Base-by-base conservation (phyloP, 1,284 basidiomycete species). In the Bjerkandera adusta region DNA sequence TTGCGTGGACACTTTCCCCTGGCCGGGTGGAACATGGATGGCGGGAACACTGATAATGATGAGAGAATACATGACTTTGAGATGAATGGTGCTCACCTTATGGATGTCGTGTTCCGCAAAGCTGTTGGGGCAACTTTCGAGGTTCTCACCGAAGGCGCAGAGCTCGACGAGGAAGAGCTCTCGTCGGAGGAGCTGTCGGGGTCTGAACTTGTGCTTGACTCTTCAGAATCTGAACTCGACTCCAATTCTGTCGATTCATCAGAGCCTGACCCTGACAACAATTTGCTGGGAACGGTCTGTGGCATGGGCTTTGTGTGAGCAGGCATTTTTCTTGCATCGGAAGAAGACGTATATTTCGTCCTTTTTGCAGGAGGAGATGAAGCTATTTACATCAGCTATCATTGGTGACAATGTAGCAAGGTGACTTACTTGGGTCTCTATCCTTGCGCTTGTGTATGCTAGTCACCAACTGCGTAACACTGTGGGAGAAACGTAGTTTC, bases 1-100 rank as follows among this genome's bases (percentile, higher is more conserved):
- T 8, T 76, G 81, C 0, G 87, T 89, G n/a, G 77, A 64, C 0
- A 74, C 61, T 61, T 83, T 89, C 5, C 86, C 87, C 29, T 72
- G 62, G 1, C 83, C 83, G 0, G 84, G 84, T 0, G 83, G 81
- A 13, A 83, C 73, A 40, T 56, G 57, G 44, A 20, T 55, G 52
- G 47, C 45, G 13, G 49, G 37, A 3, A 43, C 38, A 10, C 53
- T 56, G 37, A n/a, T n/a, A n/a, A n/a, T n/a, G n/a, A n/a, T n/a
- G n/a, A n/a, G n/a, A n/a, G n/a, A n/a, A n/a, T n/a, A n/a, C n/a
- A n/a, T n/a, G n/a, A n/a, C n/a, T n/a, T n/a, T n/a, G n/a, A n/a
- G n/a, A n/a, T n/a, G n/a, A 13, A 25, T 42, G 13, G 20, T 39
- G 33, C 24, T 4, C 33, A 29, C 6, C 20, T 6, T 13, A 11